Evolutionary conservation across 2,329 filamentous ascomycete species (phyloP).

Genomic region (Fusarium proliferatum): DNA sequence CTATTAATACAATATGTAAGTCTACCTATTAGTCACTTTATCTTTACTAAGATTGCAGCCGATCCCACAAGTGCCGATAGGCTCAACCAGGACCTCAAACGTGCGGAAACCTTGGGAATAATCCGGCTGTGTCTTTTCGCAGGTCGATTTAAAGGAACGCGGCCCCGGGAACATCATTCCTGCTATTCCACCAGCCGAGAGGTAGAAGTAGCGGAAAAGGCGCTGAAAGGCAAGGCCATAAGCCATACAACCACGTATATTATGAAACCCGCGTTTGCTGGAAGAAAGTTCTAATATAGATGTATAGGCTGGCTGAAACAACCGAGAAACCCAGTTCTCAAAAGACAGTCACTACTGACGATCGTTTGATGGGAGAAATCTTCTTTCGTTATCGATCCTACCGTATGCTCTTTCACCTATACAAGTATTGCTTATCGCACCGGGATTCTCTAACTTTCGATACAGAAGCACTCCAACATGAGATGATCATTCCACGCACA

Average conservation of each 20-base stretch:
- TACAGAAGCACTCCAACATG: constrained; percentile 35
- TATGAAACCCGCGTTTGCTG: too few relatives aligned
- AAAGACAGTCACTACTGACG: too few relatives aligned
- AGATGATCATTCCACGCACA: constrained; percentile 40
- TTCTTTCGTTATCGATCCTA: constrained; percentile 41
- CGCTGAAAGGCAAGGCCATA: constrained; percentile 43
- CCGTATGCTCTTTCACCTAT: constrained; percentile 6
- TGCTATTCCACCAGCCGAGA: background rate
- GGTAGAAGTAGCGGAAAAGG: constrained; percentile 33
- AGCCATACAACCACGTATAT: constrained; percentile 39
- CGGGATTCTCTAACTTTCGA: background rate
- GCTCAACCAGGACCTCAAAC: too few relatives aligned
- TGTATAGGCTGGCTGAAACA: background rate
- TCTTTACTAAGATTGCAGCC: too few relatives aligned
- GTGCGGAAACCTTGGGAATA: too few relatives aligned
- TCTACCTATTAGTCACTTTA: too few relatives aligned
- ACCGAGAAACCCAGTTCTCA: background rate
- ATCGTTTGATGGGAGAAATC: background rate
- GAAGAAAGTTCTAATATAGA: background rate
- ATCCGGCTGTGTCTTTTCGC: too few relatives aligned
- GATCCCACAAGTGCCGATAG: too few relatives aligned
- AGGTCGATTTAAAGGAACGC: too few relatives aligned
- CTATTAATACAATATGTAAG: too few relatives aligned
- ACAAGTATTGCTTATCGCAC: too few relatives aligned
- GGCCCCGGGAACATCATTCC: too few relatives aligned